Evolutionary conservation across 2,329 filamentous ascomycete species (phyloP).

Genomic region (Colletotrichum sansevieriae): DNA sequence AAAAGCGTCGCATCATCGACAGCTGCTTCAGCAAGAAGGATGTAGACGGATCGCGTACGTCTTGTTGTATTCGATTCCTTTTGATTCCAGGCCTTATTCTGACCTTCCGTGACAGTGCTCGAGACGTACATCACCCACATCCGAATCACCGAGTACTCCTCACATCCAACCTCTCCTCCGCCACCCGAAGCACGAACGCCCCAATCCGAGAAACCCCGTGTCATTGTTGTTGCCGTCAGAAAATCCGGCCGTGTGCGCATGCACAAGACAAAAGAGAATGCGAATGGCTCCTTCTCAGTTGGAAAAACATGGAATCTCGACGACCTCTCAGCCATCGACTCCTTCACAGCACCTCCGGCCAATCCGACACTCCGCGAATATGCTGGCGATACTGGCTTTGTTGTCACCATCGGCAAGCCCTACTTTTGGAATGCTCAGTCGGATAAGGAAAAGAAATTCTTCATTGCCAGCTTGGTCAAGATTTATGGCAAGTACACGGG

Average conservation of each 20-base stretch:
- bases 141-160: conserved; percentile 87
- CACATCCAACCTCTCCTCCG: conserved; percentile 85
- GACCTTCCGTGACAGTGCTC: conserved; percentile 64
- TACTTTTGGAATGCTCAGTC: conserved; percentile 98
- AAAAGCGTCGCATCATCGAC: conserved; percentile 93
- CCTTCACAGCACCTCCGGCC: conserved; percentile 75
- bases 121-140: conserved; percentile 99
- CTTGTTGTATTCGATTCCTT: conserved; percentile 35
- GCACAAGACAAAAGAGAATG: conserved; percentile 97
- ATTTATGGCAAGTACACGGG: conserved; percentile 97
- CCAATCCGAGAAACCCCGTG: conserved; percentile 85
- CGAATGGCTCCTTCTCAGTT: conserved; percentile 94
- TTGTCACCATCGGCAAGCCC: conserved; percentile 89
- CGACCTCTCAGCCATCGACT: conserved; percentile 84
- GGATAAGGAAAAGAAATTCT: conserved; percentile 98
- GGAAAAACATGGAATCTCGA: conserved; percentile 99
- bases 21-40: conserved; percentile 95
- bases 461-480: conserved; percentile 95
- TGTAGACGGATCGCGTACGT: conserved; percentile 85
- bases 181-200: conserved; percentile 79
- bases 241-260: conserved; percentile 93
- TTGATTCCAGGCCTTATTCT: conserved; percentile 16
- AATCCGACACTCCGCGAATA: conserved; percentile 75
- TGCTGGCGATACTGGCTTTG: conserved; percentile 87
- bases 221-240: conserved; percentile 93